These are phyloP conservation scores for Trametes elegans DNA, from an alignment of 768 basidiomycete genomes.

Conservation along the genomic window DNA sequence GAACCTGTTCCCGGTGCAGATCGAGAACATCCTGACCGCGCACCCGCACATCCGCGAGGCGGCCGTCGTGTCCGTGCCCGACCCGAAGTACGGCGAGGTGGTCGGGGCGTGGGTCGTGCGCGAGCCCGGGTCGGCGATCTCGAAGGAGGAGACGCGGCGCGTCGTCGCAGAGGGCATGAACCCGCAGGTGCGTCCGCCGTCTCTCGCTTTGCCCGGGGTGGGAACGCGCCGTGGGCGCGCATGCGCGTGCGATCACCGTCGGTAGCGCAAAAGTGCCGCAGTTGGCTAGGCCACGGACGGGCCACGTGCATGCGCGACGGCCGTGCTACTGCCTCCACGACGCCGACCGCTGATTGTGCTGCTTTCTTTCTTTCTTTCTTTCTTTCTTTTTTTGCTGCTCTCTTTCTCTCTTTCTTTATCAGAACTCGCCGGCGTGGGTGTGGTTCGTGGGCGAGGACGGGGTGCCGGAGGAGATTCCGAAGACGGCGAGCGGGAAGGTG, in stretches of 20 bases:
- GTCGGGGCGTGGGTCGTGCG: slow-evolving; percentile 79
- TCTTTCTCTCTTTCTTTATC: not conserved
- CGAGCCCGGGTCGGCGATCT: slow-evolving; percentile 30
- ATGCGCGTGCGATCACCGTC: not conserved
- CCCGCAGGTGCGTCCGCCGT: slow-evolving; percentile 57
- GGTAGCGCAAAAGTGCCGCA: not conserved
- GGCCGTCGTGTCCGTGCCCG: slow-evolving; percentile 70
- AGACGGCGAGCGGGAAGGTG: slow-evolving; percentile 86
- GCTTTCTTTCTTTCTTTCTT: not conserved
- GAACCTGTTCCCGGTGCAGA: slow-evolving; percentile 84
- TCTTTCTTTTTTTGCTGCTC: too few species aligned
- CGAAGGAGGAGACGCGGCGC: slow-evolving; percentile 49
- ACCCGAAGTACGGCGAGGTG: slow-evolving; percentile 68
- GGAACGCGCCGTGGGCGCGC: not conserved
- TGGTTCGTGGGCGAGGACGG: slow-evolving; percentile 79
- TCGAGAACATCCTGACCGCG: slow-evolving; percentile 68
- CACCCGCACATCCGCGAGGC: slow-evolving; percentile 64
- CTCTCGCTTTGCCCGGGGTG: not conserved
- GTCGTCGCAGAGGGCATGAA: slow-evolving; percentile 64
- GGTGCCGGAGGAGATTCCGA: slow-evolving; percentile 58
- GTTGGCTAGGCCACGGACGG: not conserved
- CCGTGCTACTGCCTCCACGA: not conserved
- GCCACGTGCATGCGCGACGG: not conserved
- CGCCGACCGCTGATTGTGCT: slow-evolving; percentile 1
- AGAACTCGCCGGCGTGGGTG: slow-evolving; percentile 82